Base-by-base conservation (phyloP, 1,284 basidiomycete species). In the Irpex rosettiformis region DNA sequence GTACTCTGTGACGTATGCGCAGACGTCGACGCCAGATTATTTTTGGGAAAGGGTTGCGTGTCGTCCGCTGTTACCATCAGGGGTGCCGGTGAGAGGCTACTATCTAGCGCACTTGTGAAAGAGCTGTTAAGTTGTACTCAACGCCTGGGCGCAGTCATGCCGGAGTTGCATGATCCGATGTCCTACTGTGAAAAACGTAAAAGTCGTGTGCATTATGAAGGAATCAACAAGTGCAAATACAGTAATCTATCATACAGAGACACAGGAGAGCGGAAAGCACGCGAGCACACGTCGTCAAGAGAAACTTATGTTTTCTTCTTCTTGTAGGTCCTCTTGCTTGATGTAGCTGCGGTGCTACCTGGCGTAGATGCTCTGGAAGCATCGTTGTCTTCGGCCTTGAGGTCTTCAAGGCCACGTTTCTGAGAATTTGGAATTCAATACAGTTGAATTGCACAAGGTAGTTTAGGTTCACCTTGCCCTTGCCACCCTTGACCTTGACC, bases 361-460 rank as follows among this genome's bases (percentile, higher is more conserved):
- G 85, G 84, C 7, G 83, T 85, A 0, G 85, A 75, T 2, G 84
- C 80, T 58, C 84, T 74, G 11, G 84, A 84, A 16, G 79, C n/a
- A 40, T 76, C 73, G 57, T 62, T 84, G 37, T 79, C 84, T n/a
- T 75, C 72, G 66, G 84, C 83, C 61, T 83, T 79, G 18, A 85
- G 76, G 58, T 86, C 84, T 3, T 89, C 86, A 53, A 88, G 80
- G 2, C 81, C 81, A 3, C 86, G 82, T 72, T 88, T 88, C 86
- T 88, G 64, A 25, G 57, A 13, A 27, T 16, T n/a, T 54, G 51
- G n/a, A 42, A 24, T 60, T 52, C 59, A 57, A 16, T 51, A n/a
- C 51, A n/a, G 30, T 45, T 56, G 52, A 43, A 1, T 24, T 4
- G 1, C 28, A 52, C 37, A 10, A 45, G 43, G 16, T 5, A 21